Conservation (phyloP, 2,329 filamentous ascomycete genomes). For the Epichloe coenophiala region DNA sequence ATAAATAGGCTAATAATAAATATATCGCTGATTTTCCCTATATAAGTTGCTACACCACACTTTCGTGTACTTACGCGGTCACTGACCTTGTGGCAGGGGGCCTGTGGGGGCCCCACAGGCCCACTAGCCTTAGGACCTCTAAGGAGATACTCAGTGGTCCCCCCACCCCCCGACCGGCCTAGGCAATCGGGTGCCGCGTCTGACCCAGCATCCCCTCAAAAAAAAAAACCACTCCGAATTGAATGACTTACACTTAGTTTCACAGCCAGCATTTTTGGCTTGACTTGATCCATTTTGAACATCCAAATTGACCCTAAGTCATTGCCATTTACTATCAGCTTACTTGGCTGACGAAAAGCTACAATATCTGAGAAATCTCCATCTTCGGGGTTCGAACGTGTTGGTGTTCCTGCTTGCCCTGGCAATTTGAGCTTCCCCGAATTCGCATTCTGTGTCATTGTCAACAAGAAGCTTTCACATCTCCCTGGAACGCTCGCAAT, state of each 20-base stretch:
- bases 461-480: not conserved
- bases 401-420: too few species aligned
- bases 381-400: too few species aligned
- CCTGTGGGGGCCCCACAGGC: too few species aligned
- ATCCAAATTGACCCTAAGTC: too few species aligned
- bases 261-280: not conserved
- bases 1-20: too few species aligned
- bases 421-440: not conserved
- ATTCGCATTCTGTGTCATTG: not conserved
- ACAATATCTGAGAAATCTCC: too few species aligned
- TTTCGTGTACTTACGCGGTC: too few species aligned
- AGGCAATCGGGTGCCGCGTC: not conserved
- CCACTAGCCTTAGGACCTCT: too few species aligned
- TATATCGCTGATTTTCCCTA: too few species aligned
- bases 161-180: not conserved
- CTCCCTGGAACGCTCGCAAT: not conserved
- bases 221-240: not conserved
- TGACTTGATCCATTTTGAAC: not conserved
- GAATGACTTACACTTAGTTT: constrained; percentile 5
- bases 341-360: too few species aligned
- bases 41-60: too few species aligned
- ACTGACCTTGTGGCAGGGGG: too few species aligned
- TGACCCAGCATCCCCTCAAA: not conserved
- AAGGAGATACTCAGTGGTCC: not conserved
- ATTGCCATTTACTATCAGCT: not conserved